Percentiles rank a stretch among this genome's conserved stretches.
phyloP scores from a whole-genome alignment of 352 stramenopile genomes.

The Phytophthora vignae region DNA sequence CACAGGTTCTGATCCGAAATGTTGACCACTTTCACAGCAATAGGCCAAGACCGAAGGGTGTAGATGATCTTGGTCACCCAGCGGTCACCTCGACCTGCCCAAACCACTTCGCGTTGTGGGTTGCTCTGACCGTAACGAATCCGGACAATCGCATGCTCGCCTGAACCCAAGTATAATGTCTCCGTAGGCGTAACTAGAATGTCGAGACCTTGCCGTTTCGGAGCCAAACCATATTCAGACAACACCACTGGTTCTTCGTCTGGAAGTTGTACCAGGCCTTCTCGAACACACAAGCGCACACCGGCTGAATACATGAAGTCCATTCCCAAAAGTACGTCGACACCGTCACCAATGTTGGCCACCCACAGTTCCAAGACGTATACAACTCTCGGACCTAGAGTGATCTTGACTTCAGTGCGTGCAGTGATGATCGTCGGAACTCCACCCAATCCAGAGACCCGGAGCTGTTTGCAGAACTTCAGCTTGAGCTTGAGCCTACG shows the following conservation, averaged over 20 bases:
- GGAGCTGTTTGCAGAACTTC: no score
- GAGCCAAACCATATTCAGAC: no score
- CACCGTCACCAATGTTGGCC: no score
- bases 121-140: neutral
- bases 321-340: no score
- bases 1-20: neutral
- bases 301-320: no score
- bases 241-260: no score
- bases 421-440: constrained; percentile 9
- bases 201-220: no score
- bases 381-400: neutral
- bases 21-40: neutral
- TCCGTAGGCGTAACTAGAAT: neutral
- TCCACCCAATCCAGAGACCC: constrained; percentile 4
- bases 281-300: no score
- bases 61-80: neutral
- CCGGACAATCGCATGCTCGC: neutral
- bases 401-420: constrained; percentile 5
- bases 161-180: neutral
- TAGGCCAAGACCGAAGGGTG: neutral
- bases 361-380: no score
- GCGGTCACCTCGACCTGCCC: neutral
- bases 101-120: neutral
- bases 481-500: no score
- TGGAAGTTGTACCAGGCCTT: no score